Evolutionary conservation across 2,329 filamentous ascomycete genomes (phyloP).

Genomic region (Neopestalotiopsis sp.): DNA sequence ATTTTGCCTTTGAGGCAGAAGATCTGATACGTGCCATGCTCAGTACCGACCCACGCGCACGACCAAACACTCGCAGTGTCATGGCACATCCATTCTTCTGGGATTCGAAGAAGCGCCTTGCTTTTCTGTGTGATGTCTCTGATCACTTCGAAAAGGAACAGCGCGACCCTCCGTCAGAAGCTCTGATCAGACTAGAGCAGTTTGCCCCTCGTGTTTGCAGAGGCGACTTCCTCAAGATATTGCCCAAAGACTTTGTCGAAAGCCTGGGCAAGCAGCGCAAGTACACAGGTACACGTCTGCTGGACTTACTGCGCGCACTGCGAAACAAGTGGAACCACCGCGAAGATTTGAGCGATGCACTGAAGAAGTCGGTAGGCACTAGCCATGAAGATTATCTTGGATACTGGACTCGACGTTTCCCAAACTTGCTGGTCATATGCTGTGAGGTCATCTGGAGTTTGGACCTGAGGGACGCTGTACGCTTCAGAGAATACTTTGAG

Average conservation of each 20-base stretch:
- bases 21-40: conserved; percentile 87
- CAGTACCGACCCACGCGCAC: conserved; percentile 64
- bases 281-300: conserved; percentile 81
- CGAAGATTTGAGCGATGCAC: conserved; percentile 86
- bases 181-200: conserved; percentile 64
- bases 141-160: conserved; percentile 96
- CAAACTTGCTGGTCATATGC: conserved; percentile 77
- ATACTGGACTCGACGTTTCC: conserved; percentile 85
- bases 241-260: conserved; percentile 85
- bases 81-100: conserved; percentile 95
- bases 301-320: conserved; percentile 87
- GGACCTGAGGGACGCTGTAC: conserved; percentile 64
- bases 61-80: conserved; percentile 45
- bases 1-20: conserved; percentile 84
- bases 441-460: conserved; percentile 76
- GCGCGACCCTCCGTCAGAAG: conserved; percentile 76
- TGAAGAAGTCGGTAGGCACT: conserved; percentile 73
- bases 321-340: conserved; percentile 98
- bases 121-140: conserved; percentile 94
- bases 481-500: conserved; percentile 73
- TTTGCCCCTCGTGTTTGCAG: conserved; percentile 59
- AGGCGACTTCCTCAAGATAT: conserved; percentile 76
- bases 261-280: conserved; percentile 93
- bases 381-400: conserved; percentile 80
- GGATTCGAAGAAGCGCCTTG: conserved; percentile 84